Conservation (phyloP, 768 basidiomycete species). For the Pleurotus pulmonarius region DNA sequence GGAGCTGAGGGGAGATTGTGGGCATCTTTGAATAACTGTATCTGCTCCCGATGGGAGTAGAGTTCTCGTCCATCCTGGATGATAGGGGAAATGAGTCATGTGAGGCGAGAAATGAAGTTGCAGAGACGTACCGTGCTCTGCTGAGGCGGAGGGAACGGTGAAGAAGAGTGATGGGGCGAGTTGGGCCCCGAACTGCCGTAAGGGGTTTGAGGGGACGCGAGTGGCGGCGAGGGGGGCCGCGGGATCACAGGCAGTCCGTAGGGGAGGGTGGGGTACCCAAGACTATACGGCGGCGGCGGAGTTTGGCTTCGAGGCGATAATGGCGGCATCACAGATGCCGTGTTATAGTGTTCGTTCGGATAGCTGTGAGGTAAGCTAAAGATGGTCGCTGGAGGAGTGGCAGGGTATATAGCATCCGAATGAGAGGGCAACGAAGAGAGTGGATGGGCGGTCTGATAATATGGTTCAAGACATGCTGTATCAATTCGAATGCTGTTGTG, state of each 20-base stretch:
- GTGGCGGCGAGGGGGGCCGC: neutral
- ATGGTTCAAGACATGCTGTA: neutral
- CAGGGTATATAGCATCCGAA: neutral
- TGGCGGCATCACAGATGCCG: neutral
- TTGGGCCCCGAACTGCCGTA: neutral
- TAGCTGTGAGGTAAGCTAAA: neutral
- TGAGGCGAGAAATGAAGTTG: slow-evolving; percentile 14
- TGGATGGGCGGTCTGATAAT: neutral
- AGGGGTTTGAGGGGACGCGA: neutral
- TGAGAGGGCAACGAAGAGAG: neutral
- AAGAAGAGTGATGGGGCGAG: neutral
- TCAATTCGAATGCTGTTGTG: neutral
- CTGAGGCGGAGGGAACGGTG: neutral
- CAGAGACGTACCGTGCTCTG: neutral
- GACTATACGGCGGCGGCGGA: neutral
- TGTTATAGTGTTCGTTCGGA: neutral
- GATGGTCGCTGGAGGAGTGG: neutral
- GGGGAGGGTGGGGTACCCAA: neutral
- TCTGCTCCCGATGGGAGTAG: slow-evolving; percentile 42
- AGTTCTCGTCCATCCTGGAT: slow-evolving; percentile 12
- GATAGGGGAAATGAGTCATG: slow-evolving; percentile 17
- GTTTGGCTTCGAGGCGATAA: neutral
- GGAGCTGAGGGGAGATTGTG: slow-evolving; percentile 29
- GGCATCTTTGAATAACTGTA: slow-evolving; percentile 40
- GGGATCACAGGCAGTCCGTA: neutral